phyloP scores from a whole-genome alignment of 805 yeast genomes.

The Blastobotrys americana region DNA sequence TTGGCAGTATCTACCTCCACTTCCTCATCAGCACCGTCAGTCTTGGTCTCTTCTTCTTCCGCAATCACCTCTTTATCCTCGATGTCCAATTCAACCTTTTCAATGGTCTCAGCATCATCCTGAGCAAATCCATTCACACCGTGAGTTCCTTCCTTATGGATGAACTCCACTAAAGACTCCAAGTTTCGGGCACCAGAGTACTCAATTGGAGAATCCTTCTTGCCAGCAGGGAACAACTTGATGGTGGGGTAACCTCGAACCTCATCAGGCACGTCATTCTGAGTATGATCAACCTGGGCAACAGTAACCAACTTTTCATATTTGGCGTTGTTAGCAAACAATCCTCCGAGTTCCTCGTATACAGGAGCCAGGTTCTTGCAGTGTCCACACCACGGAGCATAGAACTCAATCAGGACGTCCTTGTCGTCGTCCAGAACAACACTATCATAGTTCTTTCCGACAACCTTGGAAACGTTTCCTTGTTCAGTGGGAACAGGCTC shows the following conservation, averaged over 20 bases:
- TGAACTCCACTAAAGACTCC: conserved; percentile 61
- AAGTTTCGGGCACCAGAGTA: conserved; percentile 69
- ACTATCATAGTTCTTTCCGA: conserved; percentile 73
- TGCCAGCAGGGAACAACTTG: conserved; percentile 82
- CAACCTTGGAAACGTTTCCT: conserved; percentile 65
- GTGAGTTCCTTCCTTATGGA: conserved; percentile 60
- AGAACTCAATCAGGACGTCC: conserved; percentile 77
- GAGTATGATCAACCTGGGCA: conserved; percentile 85
- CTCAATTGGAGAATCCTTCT: conserved; percentile 55
- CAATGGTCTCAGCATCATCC: conserved; percentile 24
- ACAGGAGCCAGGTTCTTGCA: conserved; percentile 82
- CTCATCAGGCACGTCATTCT: conserved; percentile 77
- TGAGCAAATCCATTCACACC: conserved; percentile 49
- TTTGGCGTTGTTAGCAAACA: conserved; percentile 47
- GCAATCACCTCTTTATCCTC: conserved; percentile 15
- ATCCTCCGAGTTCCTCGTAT: conserved; percentile 77
- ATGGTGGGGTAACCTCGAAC: conserved; percentile 91
- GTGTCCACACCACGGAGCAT: conserved; percentile 98
- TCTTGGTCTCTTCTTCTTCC: conserved; percentile 17
- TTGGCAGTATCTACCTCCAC: background rate
- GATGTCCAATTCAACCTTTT: conserved; percentile 23
- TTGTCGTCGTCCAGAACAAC: conserved; percentile 57
- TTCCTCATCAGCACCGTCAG: conserved; percentile 1
- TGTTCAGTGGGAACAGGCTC: conserved; percentile 82
- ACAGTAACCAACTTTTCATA: conserved; percentile 52